Percentiles rank a stretch among this genome's conserved stretches.
These are phyloP conservation scores for Vaccinium myrtillus DNA, from an alignment of 148 eudicot genomes.

Conservation along the genomic window DNA sequence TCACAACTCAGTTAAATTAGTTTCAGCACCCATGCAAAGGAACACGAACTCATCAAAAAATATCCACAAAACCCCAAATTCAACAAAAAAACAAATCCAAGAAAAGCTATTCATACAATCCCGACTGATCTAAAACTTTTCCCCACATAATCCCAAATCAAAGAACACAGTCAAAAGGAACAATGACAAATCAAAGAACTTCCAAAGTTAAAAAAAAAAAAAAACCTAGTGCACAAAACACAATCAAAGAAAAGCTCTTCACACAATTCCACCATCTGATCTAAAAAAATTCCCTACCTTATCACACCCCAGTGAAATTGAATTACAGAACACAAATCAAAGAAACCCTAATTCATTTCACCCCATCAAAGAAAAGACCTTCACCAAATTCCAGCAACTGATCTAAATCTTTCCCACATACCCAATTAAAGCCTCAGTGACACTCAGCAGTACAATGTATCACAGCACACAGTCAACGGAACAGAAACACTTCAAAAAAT, in stretches of 20 bases:
- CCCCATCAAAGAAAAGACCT: neutral
- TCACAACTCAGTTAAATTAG: neutral
- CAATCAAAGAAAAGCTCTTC: neutral
- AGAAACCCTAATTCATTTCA: too few species aligned
- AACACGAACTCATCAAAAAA: neutral
- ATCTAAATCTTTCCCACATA: neutral
- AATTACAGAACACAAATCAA: neutral
- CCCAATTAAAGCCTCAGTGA: neutral
- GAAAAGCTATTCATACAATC: neutral
- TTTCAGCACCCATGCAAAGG: neutral
- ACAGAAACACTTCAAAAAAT: slow-evolving; percentile 2
- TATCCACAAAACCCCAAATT: neutral
- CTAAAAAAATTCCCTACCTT: neutral
- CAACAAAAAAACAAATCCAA: neutral
- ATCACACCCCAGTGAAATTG: too few species aligned
- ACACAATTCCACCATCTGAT: neutral
- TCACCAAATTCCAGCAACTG: neutral
- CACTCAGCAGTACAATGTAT: neutral
- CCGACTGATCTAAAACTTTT: neutral
- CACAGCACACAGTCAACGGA: neutral
- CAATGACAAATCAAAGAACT: neutral
- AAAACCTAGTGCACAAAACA: too few species aligned
- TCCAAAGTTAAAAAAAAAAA: neutral
- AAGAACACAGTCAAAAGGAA: neutral
- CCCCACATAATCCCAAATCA: neutral